Evolutionary conservation across 768 basidiomycete genomes (phyloP).

Genomic region (Omphalotus guepiniiformis): DNA sequence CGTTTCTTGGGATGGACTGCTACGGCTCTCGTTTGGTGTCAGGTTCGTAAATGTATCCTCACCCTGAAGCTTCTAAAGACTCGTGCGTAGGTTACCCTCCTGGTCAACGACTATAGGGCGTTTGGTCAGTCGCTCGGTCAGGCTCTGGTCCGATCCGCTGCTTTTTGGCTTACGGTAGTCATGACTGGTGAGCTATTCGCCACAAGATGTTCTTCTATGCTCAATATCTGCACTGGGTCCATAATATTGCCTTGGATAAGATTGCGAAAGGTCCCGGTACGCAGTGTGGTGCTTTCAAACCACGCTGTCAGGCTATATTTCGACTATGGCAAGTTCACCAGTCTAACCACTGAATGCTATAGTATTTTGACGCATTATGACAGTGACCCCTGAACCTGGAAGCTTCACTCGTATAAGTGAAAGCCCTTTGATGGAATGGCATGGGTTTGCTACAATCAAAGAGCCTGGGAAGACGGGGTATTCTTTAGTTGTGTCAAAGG

Average conservation of each 20-base stretch:
- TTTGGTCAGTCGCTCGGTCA: conserved; percentile 33
- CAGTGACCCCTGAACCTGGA: conserved; percentile 42
- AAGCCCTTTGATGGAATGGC: conserved; percentile 53
- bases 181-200: conserved; percentile 35
- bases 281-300: conserved; percentile 47
- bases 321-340: conserved; percentile 43
- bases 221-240: conserved; percentile 27
- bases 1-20: conserved; percentile 56
- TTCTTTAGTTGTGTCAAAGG: conserved; percentile 52
- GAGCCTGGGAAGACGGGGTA: conserved; percentile 45
- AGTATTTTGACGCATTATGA: too few species aligned
- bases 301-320: conserved; percentile 58
- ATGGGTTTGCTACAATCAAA: conserved; percentile 52
- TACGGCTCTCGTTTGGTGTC: conserved; percentile 50
- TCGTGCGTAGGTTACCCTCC: conserved; percentile 37
- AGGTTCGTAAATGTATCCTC: conserved; percentile 27
- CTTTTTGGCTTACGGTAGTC: conserved; percentile 56
- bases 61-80: neutral
- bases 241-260: conserved; percentile 59
- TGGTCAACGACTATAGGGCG: conserved; percentile 49
- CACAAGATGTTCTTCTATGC: neutral
- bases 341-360: neutral
- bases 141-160: conserved; percentile 37
- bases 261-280: conserved; percentile 51
- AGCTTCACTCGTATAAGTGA: conserved; percentile 44